Base-by-base conservation (phyloP, 495 filamentous ascomycete species). In the Ramalina peruviana region DNA sequence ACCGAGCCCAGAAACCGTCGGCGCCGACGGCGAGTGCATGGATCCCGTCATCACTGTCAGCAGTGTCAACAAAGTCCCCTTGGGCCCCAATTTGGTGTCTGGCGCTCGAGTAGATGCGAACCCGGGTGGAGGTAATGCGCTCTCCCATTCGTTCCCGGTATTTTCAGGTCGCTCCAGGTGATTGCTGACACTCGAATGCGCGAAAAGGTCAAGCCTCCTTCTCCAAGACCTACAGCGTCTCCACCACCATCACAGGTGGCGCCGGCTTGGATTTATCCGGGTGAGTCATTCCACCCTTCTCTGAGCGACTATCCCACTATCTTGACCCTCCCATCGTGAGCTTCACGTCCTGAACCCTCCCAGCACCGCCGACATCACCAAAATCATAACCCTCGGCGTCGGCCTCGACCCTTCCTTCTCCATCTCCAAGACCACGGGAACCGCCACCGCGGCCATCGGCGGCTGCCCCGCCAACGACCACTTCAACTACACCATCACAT, bases 361-460 rank as follows among this genome's bases (percentile, higher is more conserved):
- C 47, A 50, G 47, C 15, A 38, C 40, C 42, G 9, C 19, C 41
- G 49, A 52, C 25, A 30, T 46, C 23, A 46, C 40, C 40, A 46
- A 52, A 20, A 44, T 52, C 21, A 10, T 52, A 6, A 52, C 49
- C n/a, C 36, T 43, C 23, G 49, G 49, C 27, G 7, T 52, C 25
- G 40, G 23, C 40, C 27, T 52, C 30, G 27, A 44, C 40, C 36
- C 49, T 27, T 46, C 41, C 40, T 52, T 52, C 19, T 25, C 36
- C 20, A 52, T 52, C 13, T 46, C 33, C 23, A 16, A 46, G 25
- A 46, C 40, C 15, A 52, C 41, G 6, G 49, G 40, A 23, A 52
- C 40, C 26, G 17, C 49, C 16, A 27, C 21, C 41, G 27, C 16
- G 1, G 27, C 27, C 20, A 43, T 33, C 47, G 36, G 36, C 13